Percentiles rank a stretch among this genome's conserved stretches.
phyloP scores from a whole-genome alignment of 257 asterid species.

The Forsythia suspensa region DNA sequence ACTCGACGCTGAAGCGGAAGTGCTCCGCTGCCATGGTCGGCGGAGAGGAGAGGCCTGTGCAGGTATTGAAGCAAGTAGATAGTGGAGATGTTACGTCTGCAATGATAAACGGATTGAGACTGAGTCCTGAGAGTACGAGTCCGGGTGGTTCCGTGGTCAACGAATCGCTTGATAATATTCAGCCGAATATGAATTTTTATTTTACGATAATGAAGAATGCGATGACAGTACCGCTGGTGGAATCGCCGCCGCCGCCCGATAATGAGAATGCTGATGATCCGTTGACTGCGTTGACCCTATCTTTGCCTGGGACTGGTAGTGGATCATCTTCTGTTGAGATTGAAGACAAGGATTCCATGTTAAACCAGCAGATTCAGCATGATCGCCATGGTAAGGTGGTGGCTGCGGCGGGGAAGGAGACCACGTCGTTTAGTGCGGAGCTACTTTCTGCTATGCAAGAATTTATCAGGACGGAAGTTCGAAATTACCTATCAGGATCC shows the following conservation, averaged over 20 bases:
- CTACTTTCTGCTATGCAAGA: slow-evolving; percentile 31
- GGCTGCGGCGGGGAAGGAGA: slow-evolving; percentile 9
- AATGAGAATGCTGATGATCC: slow-evolving; percentile 19
- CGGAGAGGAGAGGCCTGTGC: slow-evolving; percentile 31
- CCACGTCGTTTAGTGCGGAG: slow-evolving; percentile 28
- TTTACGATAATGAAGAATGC: slow-evolving; percentile 14
- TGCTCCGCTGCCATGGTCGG: not conserved
- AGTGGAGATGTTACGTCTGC: slow-evolving; percentile 38
- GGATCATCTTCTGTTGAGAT: slow-evolving; percentile 6
- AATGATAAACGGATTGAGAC: slow-evolving; percentile 16
- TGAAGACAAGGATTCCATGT: not conserved
- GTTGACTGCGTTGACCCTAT: slow-evolving; percentile 43
- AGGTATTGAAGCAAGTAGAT: slow-evolving; percentile 26
- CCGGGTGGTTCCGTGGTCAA: slow-evolving; percentile 26
- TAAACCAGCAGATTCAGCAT: not conserved
- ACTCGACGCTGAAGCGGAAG: slow-evolving; percentile 45
- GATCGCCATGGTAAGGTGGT: slow-evolving; percentile 4
- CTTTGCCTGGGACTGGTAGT: slow-evolving; percentile 31
- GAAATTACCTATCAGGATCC: slow-evolving; percentile 28
- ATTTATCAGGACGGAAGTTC: slow-evolving; percentile 41
- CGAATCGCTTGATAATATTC: slow-evolving; percentile 12
- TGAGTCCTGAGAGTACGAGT: slow-evolving; percentile 17
- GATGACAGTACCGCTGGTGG: not conserved
- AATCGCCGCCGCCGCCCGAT: slow-evolving; percentile 13
- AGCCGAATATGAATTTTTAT: not conserved